Evolutionary conservation across 2,329 filamentous ascomycete species (phyloP), one percentile per base, ranked within the genome.

Genomic region (Aureobasidium sp.): DNA sequence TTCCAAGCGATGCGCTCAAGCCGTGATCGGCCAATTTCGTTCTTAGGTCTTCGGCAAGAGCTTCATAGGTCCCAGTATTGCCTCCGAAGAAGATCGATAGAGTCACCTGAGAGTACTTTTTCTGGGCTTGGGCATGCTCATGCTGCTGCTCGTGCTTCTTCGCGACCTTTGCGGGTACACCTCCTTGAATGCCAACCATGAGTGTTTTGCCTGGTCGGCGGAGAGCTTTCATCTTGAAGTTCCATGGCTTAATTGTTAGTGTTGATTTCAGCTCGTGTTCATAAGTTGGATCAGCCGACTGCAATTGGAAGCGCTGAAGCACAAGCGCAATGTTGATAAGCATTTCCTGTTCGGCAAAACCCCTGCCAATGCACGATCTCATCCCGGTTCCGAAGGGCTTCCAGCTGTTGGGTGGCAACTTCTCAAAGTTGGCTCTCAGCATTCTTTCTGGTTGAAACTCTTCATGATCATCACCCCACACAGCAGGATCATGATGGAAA

Each of bases 301-400:
- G 67, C 61, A 79, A 73, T 62, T 78, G 74, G 67, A 79, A 79
- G 53, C 75, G 74, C 65, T 79, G 77, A n/a, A 79, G 64, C 15
- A 79, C 70, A 61, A 78, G 73, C 0, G 75, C 76, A 51, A 73
- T 69, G 20, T 73, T 72, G 32, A 83, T 71, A 3, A 83, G 66
- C 2, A 77, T 75, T 64, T 84, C 81, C 66, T 84, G 81, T 78
- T 79, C 81, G 0, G 81, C 81, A 62, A 84, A 84, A 0, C 79
- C 74, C 1, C 81, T 73, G 5, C 81, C 81, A 36, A 84, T 83
- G 62, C 81, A 84, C 17, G 71, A 79, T 27, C 81, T 73, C 68
- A 78, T 73, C 1, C 81, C 82, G 37, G 78, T 83, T 0, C 81
- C 81, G 64, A 83, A 83, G 0, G 81, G 81, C 51, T 83, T 84